phyloP scores from a whole-genome alignment of 108 stramenopile species.

The Nitzschia putrida region DNA sequence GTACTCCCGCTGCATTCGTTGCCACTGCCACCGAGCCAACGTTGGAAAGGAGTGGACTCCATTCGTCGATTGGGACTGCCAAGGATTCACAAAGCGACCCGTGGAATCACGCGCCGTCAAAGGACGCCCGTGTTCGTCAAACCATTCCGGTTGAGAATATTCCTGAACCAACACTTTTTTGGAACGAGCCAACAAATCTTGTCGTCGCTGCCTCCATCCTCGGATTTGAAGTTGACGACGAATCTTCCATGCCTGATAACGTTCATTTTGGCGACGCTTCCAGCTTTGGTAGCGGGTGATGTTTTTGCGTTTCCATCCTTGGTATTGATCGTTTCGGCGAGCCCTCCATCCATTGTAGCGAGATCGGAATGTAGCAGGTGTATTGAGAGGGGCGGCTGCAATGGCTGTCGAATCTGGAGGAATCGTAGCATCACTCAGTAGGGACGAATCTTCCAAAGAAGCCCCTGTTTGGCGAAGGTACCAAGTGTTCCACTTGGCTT shows the following conservation, averaged over 20 bases:
- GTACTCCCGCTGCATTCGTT: conserved; percentile 31
- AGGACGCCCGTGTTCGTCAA: conserved; percentile 70
- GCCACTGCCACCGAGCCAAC: conserved; percentile 58
- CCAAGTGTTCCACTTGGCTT: conserved; percentile 10
- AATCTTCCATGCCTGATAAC: conserved; percentile 14
- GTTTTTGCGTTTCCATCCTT: conserved; percentile 23
- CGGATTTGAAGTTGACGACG: conserved; percentile 7
- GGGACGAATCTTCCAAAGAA: neutral
- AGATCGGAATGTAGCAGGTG: neutral
- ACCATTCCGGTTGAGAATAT: conserved; percentile 66
- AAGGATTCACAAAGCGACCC: conserved; percentile 86
- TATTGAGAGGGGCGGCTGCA: neutral
- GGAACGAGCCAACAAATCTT: conserved; percentile 18
- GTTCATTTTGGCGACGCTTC: conserved; percentile 26
- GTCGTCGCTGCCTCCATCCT: conserved; percentile 24
- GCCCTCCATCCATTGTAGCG: conserved; percentile 17
- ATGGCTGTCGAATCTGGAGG: neutral
- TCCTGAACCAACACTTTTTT: conserved; percentile 51
- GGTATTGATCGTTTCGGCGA: conserved; percentile 19
- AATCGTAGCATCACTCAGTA: too few species aligned
- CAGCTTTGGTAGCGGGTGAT: conserved; percentile 26
- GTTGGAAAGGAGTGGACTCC: conserved; percentile 60
- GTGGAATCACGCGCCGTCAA: conserved; percentile 66
- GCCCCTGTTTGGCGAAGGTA: neutral
- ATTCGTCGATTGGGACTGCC: conserved; percentile 71